These are phyloP conservation scores for Boletellus emodensis DNA, from an alignment of 768 basidiomycete species.

Conservation along the genomic window DNA sequence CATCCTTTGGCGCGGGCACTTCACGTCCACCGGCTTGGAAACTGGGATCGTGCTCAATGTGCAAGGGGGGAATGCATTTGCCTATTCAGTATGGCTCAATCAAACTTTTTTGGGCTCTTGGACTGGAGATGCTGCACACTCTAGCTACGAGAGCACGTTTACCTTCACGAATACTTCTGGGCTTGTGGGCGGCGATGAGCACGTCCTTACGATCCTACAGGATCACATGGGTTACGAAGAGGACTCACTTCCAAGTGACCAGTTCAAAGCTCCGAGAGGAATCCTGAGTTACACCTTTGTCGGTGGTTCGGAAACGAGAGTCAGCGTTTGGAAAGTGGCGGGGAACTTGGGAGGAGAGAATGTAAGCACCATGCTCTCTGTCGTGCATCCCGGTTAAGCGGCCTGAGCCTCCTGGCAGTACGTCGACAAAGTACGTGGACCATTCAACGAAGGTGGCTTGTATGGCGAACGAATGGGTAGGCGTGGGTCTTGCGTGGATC, in stretches of 20 bases:
- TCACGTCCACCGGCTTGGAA: constrained; percentile 44
- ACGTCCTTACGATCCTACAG: constrained; percentile 49
- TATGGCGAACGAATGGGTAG: constrained; percentile 49
- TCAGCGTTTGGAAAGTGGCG: constrained; percentile 45
- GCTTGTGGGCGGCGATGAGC: constrained; percentile 25
- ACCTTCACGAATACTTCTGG: neutral
- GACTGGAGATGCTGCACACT: constrained; percentile 14
- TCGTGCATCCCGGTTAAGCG: neutral
- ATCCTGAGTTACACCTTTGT: constrained; percentile 45
- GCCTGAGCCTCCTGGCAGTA: constrained; percentile 30
- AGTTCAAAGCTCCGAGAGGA: constrained; percentile 47
- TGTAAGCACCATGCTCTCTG: constrained; percentile 24
- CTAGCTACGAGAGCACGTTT: constrained; percentile 17
- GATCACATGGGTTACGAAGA: constrained; percentile 55
- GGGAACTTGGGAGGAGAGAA: constrained; percentile 48
- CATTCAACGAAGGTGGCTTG: constrained; percentile 58
- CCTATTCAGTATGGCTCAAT: constrained; percentile 48
- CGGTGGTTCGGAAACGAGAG: constrained; percentile 37
- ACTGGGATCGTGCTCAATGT: constrained; percentile 39
- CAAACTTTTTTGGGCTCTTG: constrained; percentile 44
- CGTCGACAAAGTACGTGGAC: constrained; percentile 46
- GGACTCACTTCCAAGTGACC: constrained; percentile 40
- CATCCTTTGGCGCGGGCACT: constrained; percentile 50
- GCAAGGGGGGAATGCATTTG: constrained; percentile 46
- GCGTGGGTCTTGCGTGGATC: neutral